A percentile compares a stretch with the other conserved stretches of the same genome.
These are phyloP conservation scores for Verticillium albo-atrum DNA, from an alignment of 2,329 filamentous ascomycete species.

Conservation along the genomic window DNA sequence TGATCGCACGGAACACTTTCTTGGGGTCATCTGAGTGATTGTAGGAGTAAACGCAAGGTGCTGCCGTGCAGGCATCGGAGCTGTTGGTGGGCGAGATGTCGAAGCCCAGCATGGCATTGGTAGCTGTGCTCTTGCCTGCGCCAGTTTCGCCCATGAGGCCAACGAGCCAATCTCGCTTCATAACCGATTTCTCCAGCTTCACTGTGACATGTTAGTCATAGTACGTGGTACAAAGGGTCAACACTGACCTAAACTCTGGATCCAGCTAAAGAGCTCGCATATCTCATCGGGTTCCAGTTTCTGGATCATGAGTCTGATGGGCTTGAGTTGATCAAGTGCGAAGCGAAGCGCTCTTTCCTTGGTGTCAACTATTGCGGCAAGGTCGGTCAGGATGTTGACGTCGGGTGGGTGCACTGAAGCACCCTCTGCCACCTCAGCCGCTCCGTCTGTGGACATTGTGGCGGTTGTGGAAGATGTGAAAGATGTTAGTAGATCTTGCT, in stretches of 20 bases:
- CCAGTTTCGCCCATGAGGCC: conserved; percentile 11
- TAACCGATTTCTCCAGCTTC: neutral
- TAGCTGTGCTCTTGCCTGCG: conserved; percentile 10
- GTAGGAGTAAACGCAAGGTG: conserved; percentile 11
- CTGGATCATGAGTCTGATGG: neutral
- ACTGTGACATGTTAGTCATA: neutral
- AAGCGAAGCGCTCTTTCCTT: neutral
- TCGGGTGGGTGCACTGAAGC: neutral
- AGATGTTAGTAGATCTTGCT: no score
- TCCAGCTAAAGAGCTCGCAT: neutral
- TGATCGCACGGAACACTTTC: neutral
- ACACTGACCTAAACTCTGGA: neutral
- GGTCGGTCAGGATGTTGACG: neutral
- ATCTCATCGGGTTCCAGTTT: neutral
- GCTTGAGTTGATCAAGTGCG: neutral
- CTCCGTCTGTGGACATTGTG: neutral
- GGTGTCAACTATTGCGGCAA: neutral
- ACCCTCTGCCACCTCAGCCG: neutral
- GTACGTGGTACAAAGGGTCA: neutral
- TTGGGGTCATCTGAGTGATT: neutral
- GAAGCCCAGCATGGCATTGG: conserved; percentile 8
- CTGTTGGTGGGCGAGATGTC: conserved; percentile 10
- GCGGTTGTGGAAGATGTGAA: no score
- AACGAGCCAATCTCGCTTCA: neutral
- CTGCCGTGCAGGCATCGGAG: conserved; percentile 13